These are phyloP conservation scores for Phallus indusiatus DNA, from an alignment of 768 basidiomycete genomes.

Conservation along the genomic window DNA sequence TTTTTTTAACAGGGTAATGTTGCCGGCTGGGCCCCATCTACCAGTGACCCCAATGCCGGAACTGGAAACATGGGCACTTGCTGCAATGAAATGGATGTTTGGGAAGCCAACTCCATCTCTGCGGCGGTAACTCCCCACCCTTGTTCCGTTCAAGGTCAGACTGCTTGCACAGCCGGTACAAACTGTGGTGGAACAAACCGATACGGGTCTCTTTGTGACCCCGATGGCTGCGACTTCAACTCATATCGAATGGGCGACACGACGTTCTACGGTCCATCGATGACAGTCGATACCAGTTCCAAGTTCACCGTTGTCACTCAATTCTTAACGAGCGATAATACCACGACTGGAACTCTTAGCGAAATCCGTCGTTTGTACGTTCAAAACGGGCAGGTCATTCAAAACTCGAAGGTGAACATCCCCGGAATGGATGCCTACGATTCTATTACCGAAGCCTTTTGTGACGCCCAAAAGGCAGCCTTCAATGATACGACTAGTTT, in stretches of 20 bases:
- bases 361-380: slow-evolving; percentile 50
- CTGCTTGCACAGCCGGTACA: slow-evolving; percentile 32
- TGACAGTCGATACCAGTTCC: slow-evolving; percentile 40
- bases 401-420: slow-evolving; percentile 39
- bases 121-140: slow-evolving; percentile 31
- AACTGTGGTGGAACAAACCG: slow-evolving; percentile 29
- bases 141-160: slow-evolving; percentile 27
- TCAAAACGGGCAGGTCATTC: slow-evolving; percentile 42
- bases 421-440: slow-evolving; percentile 31
- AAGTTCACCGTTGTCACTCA: slow-evolving; percentile 52
- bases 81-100: slow-evolving; percentile 27
- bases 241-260: slow-evolving; percentile 44
- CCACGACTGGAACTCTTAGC: slow-evolving; percentile 35
- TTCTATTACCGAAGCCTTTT: slow-evolving; percentile 42
- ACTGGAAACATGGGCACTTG: slow-evolving; percentile 21
- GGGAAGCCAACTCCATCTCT: slow-evolving; percentile 25
- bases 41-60: slow-evolving; percentile 26
- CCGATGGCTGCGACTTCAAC: slow-evolving; percentile 55
- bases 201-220: slow-evolving; percentile 38
- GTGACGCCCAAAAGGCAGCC: slow-evolving; percentile 33
- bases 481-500: slow-evolving; percentile 38
- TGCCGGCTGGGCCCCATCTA: slow-evolving; percentile 19
- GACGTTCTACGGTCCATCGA: slow-evolving; percentile 38
- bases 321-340: slow-evolving; percentile 40
- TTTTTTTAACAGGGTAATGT: slow-evolving; percentile 18